These are phyloP conservation scores for Ceratocystiopsis sp. DNA, from an alignment of 2,329 filamentous ascomycete species.

Conservation along the genomic window DNA sequence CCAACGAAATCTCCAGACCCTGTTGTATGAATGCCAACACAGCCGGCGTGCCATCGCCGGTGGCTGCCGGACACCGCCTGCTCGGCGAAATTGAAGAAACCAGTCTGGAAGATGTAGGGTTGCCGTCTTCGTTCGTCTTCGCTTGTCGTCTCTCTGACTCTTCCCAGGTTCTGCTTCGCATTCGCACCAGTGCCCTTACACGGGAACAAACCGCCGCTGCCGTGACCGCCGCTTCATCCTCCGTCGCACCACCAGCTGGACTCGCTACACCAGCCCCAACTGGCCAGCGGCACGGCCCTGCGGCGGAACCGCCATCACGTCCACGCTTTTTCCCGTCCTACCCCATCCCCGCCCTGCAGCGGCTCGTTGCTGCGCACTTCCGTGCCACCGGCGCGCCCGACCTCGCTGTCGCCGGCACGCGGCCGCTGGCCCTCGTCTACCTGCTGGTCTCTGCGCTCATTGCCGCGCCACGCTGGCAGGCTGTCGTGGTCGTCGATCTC, in stretches of 20 bases:
- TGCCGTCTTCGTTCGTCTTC: too few relatives aligned
- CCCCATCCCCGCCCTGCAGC: slow-evolving; percentile 28
- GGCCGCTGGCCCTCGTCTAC: slow-evolving; percentile 35
- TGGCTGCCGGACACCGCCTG: slow-evolving; percentile 28
- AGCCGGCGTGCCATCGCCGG: slow-evolving; percentile 13
- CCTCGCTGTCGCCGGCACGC: slow-evolving; percentile 33
- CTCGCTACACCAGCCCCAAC: background rate
- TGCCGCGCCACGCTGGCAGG: slow-evolving; percentile 26
- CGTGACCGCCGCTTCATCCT: background rate
- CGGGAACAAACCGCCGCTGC: too few relatives aligned
- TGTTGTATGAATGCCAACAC: background rate
- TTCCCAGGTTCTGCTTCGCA: slow-evolving; percentile 3
- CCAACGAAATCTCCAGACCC: too few relatives aligned
- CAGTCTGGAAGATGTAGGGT: slow-evolving; percentile 39
- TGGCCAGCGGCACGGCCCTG: slow-evolving; percentile 1
- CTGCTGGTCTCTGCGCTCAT: slow-evolving; percentile 34
- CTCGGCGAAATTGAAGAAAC: slow-evolving; percentile 38
- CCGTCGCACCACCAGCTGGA: too few relatives aligned
- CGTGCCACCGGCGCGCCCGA: slow-evolving; percentile 28
- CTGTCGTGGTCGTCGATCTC: slow-evolving; percentile 37
- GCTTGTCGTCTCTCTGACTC: too few relatives aligned
- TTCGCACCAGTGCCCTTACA: background rate
- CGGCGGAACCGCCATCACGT: slow-evolving; percentile 1
- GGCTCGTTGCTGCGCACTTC: slow-evolving; percentile 28
- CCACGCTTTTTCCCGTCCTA: slow-evolving; percentile 9